Conservation (phyloP, 2,329 filamentous ascomycete species). For the Penicillium sp. region DNA sequence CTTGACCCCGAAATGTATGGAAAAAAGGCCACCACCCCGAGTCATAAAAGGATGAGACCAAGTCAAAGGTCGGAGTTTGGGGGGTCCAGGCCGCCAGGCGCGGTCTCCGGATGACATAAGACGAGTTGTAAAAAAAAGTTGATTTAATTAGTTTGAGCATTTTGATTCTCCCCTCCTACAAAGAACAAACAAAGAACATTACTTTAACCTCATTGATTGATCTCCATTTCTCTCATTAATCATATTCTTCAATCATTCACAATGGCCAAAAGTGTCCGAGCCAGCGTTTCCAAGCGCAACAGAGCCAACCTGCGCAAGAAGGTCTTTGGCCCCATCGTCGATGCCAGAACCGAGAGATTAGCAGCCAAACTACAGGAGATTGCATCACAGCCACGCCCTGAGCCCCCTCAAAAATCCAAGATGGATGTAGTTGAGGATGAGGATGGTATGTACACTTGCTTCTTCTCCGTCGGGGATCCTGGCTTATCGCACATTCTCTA, state of each 20-base stretch:
- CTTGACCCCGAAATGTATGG: conserved; percentile 13
- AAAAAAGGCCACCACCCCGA: conserved; percentile 4
- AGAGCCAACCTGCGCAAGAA: conserved; percentile 72
- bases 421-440: conserved; percentile 25
- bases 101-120: conserved; percentile 35
- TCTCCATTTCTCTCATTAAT: neutral
- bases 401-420: conserved; percentile 46
- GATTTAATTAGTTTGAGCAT: conserved; percentile 6
- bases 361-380: conserved; percentile 81
- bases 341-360: conserved; percentile 74
- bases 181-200: no score
- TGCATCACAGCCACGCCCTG: conserved; percentile 69
- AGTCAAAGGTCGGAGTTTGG: no score
- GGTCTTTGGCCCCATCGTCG: conserved; percentile 79
- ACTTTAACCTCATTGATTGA: neutral
- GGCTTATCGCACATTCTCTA: neutral
- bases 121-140: conserved; percentile 17
- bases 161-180: neutral
- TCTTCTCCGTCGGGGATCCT: neutral
- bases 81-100: no score
- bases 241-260: conserved; percentile 21
- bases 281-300: conserved; percentile 77
- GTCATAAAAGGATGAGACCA: conserved; percentile 1
- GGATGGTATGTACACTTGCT: conserved; percentile 24
- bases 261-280: conserved; percentile 86